These are phyloP conservation scores for Pseudogymnoascus sp. DNA, from an alignment of 2,329 filamentous ascomycete genomes.

Conservation along the genomic window DNA sequence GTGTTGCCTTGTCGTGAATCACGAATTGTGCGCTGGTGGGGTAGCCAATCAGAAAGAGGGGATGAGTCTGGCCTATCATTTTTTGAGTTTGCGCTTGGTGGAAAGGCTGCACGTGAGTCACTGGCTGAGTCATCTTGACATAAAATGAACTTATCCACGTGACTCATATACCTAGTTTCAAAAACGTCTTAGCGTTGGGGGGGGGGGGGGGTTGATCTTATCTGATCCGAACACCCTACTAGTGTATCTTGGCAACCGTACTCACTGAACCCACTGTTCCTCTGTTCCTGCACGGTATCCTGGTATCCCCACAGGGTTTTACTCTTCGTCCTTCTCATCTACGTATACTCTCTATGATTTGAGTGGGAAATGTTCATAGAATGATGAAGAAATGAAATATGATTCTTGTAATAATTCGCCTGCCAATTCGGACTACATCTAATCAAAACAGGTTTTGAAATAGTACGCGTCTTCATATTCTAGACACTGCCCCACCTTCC, in stretches of 20 bases:
- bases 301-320: not conserved
- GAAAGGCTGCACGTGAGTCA: slow-evolving; percentile 7
- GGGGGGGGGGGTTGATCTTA: not conserved
- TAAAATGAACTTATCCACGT: not conserved
- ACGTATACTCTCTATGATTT: not conserved
- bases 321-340: not conserved
- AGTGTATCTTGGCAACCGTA: not conserved
- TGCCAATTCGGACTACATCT: not conserved
- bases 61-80: not conserved
- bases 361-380: not conserved
- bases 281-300: no score
- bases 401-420: not conserved
- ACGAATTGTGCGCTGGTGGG: slow-evolving; percentile 10
- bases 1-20: slow-evolving; percentile 9
- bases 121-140: slow-evolving; percentile 3
- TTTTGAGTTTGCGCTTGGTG: not conserved
- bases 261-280: not conserved
- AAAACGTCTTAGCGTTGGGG: not conserved
- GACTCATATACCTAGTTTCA: not conserved
- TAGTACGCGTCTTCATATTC: not conserved
- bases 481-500: not conserved
- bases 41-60: not conserved
- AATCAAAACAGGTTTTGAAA: not conserved
- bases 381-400: not conserved
- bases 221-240: not conserved